Evolutionary conservation across 1,284 basidiomycete genomes (phyloP).

Genomic region (Tylopilus sp.): DNA sequence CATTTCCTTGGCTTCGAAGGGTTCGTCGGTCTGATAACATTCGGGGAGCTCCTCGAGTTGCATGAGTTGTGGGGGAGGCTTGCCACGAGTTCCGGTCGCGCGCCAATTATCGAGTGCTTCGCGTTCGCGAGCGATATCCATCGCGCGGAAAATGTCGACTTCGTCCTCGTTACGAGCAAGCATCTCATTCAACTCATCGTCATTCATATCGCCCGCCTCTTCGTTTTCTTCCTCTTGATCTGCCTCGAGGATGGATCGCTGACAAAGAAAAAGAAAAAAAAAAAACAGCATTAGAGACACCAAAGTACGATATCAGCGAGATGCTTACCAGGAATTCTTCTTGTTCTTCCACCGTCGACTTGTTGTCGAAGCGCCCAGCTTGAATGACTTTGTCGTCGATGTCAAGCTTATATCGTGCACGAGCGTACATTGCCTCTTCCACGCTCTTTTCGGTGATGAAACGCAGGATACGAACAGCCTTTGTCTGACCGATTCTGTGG

Average conservation of each 20-base stretch:
- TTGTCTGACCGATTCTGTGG: constrained; percentile 99
- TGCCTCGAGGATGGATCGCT: constrained; percentile 84
- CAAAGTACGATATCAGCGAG: constrained; percentile 3
- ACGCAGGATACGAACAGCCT: constrained; percentile 93
- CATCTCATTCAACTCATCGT: constrained; percentile 95
- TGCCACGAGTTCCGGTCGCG: constrained; percentile 72
- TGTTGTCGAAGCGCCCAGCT: constrained; percentile 99
- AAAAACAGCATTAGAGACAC: constrained; percentile 3
- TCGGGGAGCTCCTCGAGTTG: constrained; percentile 89
- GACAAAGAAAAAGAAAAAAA: constrained; percentile 10
- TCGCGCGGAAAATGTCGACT: constrained; percentile 71
- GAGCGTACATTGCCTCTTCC: constrained; percentile 94
- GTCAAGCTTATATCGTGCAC: constrained; percentile 95
- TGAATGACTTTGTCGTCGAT: constrained; percentile 99
- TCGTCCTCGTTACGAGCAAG: constrained; percentile 88
- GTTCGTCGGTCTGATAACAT: constrained; percentile 85
- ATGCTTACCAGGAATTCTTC: constrained; percentile 84
- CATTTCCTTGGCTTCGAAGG: constrained; percentile 64
- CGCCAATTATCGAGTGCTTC: constrained; percentile 73
- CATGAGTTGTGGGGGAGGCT: constrained; percentile 77
- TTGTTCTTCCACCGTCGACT: constrained; percentile 96
- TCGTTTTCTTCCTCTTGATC: constrained; percentile 92
- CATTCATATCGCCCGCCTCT: constrained; percentile 93
- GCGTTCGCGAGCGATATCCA: constrained; percentile 82
- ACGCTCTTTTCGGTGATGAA: constrained; percentile 98